Percentiles rank a stretch among this genome's conserved stretches.
phyloP scores from a whole-genome alignment of 2,329 filamentous ascomycete species.

The Trichoderma guizhouense region DNA sequence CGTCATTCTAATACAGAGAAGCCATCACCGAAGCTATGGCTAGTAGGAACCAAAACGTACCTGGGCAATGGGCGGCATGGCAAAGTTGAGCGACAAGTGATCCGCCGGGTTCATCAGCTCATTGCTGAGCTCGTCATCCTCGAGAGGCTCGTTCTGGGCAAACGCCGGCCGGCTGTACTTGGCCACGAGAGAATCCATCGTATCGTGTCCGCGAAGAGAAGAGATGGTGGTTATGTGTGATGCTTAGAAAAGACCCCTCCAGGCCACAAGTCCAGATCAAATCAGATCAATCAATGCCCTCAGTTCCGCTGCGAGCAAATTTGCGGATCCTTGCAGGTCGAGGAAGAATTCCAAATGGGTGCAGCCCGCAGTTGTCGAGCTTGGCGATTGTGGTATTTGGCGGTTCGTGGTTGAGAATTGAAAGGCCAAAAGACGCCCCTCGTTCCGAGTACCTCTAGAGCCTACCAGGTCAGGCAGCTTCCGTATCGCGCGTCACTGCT shows the following conservation, averaged over 20 bases:
- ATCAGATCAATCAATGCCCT: not conserved
- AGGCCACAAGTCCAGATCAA: not conserved
- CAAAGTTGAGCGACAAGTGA: constrained; percentile 86
- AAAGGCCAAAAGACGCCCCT: constrained; percentile 5
- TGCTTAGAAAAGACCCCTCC: not conserved
- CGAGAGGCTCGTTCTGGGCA: constrained; percentile 67
- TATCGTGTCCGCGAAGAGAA: constrained; percentile 4
- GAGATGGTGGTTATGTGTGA: not conserved
- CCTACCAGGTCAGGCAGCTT: constrained; percentile 41
- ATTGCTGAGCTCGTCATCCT: constrained; percentile 65
- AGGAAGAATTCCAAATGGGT: not conserved
- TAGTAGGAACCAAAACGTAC: constrained; percentile 48
- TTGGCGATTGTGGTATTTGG: not conserved
- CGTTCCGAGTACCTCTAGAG: not conserved
- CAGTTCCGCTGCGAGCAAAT: not conserved
- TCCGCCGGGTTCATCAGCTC: constrained; percentile 70
- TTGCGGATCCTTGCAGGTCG: not conserved
- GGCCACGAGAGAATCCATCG: constrained; percentile 90
- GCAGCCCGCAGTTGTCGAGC: not conserved
- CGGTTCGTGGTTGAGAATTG: constrained; percentile 20
- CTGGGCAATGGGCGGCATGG: constrained; percentile 87
- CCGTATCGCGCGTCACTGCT: constrained; percentile 41
- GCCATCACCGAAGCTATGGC: not conserved
- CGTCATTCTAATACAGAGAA: not conserved
- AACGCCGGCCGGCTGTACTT: constrained; percentile 81